These are phyloP conservation scores for Asterochloris sp. DNA, from an alignment of 139 green algal species.

Conservation along the genomic window DNA sequence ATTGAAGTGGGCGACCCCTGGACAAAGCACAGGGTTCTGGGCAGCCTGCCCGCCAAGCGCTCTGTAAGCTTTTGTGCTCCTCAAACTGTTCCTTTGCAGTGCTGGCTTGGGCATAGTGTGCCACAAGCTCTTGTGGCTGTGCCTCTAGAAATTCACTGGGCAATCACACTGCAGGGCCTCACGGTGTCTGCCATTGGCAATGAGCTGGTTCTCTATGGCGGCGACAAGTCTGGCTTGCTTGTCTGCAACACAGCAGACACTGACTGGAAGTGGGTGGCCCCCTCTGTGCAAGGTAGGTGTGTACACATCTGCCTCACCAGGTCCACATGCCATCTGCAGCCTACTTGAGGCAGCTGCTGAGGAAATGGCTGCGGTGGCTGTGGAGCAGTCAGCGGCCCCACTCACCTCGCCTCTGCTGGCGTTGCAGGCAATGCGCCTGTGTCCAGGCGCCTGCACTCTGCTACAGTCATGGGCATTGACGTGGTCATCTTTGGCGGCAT, in stretches of 20 bases:
- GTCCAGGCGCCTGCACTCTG: conserved; percentile 42
- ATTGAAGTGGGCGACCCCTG: conserved; percentile 63
- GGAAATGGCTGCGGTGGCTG: background rate
- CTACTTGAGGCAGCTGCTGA: background rate
- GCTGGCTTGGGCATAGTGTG: no score
- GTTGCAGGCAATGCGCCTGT: conserved; percentile 33
- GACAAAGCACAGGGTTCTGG: conserved; percentile 59
- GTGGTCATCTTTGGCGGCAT: conserved; percentile 65
- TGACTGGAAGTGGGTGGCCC: conserved; percentile 52
- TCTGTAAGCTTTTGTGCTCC: conserved; percentile 27
- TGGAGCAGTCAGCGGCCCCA: background rate
- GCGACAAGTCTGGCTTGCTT: conserved; percentile 57
- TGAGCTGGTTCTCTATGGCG: conserved; percentile 69
- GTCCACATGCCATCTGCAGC: background rate
- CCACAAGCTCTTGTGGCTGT: background rate
- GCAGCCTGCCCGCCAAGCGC: conserved; percentile 50
- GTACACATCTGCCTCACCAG: background rate
- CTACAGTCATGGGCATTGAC: conserved; percentile 30
- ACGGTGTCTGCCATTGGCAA: conserved; percentile 39
- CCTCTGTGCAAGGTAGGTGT: background rate
- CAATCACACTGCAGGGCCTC: conserved; percentile 24
- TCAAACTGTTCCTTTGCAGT: background rate
- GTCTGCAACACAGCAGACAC: conserved; percentile 50
- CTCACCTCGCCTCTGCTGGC: background rate
- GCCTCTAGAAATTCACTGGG: background rate